These are phyloP conservation scores for Simmondsia chinensis DNA, from an alignment of 148 eudicot genomes.

Conservation along the genomic window DNA sequence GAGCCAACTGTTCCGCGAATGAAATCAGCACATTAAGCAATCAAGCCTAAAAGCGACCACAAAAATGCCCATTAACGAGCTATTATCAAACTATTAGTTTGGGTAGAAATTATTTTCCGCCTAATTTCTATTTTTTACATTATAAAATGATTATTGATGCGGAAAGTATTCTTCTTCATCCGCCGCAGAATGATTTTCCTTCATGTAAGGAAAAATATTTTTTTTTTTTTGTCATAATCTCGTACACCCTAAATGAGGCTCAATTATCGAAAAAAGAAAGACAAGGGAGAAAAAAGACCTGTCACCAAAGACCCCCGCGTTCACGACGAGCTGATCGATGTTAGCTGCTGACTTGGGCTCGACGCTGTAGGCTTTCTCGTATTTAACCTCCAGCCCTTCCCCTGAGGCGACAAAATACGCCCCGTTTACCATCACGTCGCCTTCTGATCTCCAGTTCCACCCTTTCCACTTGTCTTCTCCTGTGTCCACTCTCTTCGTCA, in stretches of 20 bases:
- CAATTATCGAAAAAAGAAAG: background rate
- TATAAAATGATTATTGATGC: too few relatives aligned
- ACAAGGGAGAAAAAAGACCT: constrained; percentile 32
- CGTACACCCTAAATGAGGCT: background rate
- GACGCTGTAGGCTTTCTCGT: constrained; percentile 85
- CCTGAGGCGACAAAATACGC: constrained; percentile 91
- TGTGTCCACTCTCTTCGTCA: constrained; percentile 75
- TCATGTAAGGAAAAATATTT: background rate
- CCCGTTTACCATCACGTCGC: constrained; percentile 84
- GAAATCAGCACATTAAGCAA: too few relatives aligned
- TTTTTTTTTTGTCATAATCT: background rate
- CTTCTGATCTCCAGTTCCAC: constrained; percentile 99
- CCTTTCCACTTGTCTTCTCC: constrained; percentile 56
- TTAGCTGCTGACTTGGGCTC: constrained; percentile 71
- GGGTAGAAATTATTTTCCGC: too few relatives aligned
- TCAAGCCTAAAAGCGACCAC: too few relatives aligned
- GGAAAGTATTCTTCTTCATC: too few relatives aligned
- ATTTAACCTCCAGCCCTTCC: constrained; percentile 58
- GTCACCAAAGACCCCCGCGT: constrained; percentile 77
- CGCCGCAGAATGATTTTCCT: background rate
- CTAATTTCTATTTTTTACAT: too few relatives aligned
- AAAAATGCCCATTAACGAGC: too few relatives aligned
- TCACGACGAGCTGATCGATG: constrained; percentile 61
- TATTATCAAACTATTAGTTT: too few relatives aligned
- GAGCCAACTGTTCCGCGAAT: too few relatives aligned